Base-by-base conservation (phyloP, 345 rosid genomes). In the Psidium guajava region DNA sequence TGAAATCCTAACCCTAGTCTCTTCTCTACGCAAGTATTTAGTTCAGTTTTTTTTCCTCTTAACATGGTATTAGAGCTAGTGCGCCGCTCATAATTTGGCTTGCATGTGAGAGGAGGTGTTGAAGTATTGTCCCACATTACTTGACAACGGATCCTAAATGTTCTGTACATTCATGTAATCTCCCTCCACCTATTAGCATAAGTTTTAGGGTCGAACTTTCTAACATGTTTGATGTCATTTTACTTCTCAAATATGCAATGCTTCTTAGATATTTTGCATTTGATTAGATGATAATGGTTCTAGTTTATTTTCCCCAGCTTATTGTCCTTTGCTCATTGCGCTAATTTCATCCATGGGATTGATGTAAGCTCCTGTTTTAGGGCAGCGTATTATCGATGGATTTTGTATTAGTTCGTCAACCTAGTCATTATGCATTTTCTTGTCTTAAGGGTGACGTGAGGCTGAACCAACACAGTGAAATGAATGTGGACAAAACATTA, bases 371-470 rank as follows among this genome's bases (percentile, higher is more conserved):
- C 73, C 84, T 82, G 53, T 84, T 82, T 80, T 40, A 85, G 53
- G 22, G 51, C 80, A 84, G 89, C 88, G 28, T 84, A 54, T 87
- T 85, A 87, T 40, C 88, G 83, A 87, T 86, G 87, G n/a, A 69
- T 69, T 69, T 49, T 84, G 86, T 7, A 49, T 89, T 83, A 88
- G 86, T 89, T 81, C 82, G 87, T 88, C 75, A 25, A 88, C 86
- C 86, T 84, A 82, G 87, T 89, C 84, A 85, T 91, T 86, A 90
- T 88, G 85, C 88, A 86, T 61, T 90, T 81, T 91, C 86, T 88
- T 88, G 82, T 90, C 75, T 93, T 89, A 93, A 96, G 96, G 96
- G 87, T 69, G 92, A 91, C 21, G 47, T 88, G 49, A 86, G 86
- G 83, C 86, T 89, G 83, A 81, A 24, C 80, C 28, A 75, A 84